These are phyloP conservation scores for Suhomyces vadensis DNA, from an alignment of 805 yeast genomes.

Conservation along the genomic window DNA sequence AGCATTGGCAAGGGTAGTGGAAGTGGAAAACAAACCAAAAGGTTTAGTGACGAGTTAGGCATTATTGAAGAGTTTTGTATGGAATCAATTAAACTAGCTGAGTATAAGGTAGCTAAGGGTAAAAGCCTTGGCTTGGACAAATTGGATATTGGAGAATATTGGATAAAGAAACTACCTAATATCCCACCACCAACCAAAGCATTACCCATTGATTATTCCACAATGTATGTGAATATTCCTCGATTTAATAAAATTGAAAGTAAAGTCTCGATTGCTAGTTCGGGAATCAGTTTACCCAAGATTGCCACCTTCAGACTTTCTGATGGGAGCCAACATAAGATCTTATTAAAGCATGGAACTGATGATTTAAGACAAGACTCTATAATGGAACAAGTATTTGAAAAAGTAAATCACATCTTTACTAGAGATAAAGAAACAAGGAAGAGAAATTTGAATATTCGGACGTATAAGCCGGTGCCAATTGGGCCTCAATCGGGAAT, in stretches of 20 bases:
- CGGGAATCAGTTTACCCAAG: conserved; percentile 89
- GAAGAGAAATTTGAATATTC: conserved; percentile 56
- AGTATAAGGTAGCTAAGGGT: conserved; percentile 40
- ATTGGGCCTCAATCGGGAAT: conserved; percentile 85
- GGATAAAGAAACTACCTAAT: conserved; percentile 46
- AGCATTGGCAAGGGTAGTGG: not conserved
- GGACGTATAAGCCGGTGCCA: conserved; percentile 90
- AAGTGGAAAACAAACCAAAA: not conserved
- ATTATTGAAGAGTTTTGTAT: conserved; percentile 55
- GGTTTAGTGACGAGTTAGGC: conserved; percentile 19
- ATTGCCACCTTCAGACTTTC: conserved; percentile 57
- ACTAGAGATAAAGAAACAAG: conserved; percentile 55
- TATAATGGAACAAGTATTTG: conserved; percentile 96
- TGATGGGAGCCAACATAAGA: conserved; percentile 58
- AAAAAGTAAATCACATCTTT: conserved; percentile 73
- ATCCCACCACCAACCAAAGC: conserved; percentile 70
- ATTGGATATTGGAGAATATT: conserved; percentile 43
- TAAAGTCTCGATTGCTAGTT: conserved; percentile 59
- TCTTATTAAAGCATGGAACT: conserved; percentile 78
- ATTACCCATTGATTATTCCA: conserved; percentile 43
- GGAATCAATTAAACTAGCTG: conserved; percentile 53
- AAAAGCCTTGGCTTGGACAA: conserved; percentile 32
- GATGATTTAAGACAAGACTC: conserved; percentile 96
- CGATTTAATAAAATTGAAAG: conserved; percentile 47
- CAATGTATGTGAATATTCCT: conserved; percentile 49